These are phyloP conservation scores for Parsonsia alboflavescens DNA, from an alignment of 257 asterid genomes.

Conservation along the genomic window DNA sequence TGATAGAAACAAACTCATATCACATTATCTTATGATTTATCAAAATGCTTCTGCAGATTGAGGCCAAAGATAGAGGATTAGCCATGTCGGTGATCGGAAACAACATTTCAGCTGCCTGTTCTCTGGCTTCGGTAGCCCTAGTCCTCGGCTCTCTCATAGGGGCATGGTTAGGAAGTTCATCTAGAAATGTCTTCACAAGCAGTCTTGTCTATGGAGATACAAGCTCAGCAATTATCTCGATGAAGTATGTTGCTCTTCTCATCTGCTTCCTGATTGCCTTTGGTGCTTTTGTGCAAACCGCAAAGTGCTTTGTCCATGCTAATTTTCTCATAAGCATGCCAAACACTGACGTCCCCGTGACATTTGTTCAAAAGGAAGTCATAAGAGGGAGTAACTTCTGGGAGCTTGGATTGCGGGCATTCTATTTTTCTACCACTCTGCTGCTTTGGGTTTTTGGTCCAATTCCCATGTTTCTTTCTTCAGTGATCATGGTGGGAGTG, in stretches of 20 bases:
- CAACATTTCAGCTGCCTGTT: conserved; percentile 41
- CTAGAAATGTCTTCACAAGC: conserved; percentile 29
- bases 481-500: conserved; percentile 38
- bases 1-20: not conserved
- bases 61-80: conserved; percentile 41
- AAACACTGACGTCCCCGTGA: conserved; percentile 29
- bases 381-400: conserved; percentile 50
- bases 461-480: conserved; percentile 55
- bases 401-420: conserved; percentile 49
- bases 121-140: conserved; percentile 48
- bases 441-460: conserved; percentile 69
- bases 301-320: conserved; percentile 46
- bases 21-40: not conserved
- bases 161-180: conserved; percentile 58
- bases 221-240: conserved; percentile 28
- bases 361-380: conserved; percentile 37
- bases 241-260: conserved; percentile 48
- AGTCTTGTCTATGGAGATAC: conserved; percentile 46
- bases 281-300: conserved; percentile 46
- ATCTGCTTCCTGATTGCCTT: conserved; percentile 55
- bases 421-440: conserved; percentile 40
- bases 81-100: conserved; percentile 40
- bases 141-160: conserved; percentile 49
- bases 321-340: conserved; percentile 67
- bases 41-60: conserved; percentile 27